Base-by-base conservation (phyloP, 345 rosid genomes). In the Linum tenue region DNA sequence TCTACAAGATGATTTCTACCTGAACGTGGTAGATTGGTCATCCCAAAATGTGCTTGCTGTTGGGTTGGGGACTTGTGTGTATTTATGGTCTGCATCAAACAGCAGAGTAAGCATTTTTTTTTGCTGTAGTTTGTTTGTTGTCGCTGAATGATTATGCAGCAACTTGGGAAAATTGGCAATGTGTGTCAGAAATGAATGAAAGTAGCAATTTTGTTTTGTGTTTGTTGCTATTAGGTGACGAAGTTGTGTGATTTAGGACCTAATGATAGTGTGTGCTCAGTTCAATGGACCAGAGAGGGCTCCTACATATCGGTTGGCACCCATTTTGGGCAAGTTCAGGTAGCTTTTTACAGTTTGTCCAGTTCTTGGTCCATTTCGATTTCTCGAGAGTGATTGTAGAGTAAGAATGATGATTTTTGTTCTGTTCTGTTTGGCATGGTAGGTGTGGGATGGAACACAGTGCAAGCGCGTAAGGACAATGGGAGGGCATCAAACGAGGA, bases 1-100 rank as follows among this genome's bases (percentile, higher is more conserved):
- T 0, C 84, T 94, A 63, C 99, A 94, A 79, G 99, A 94, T 78
- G 99, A 94, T 53, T 94, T 94, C 77, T 94, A 94, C 69, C 74
- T 90, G 85, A 94, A 94, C 72, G 86, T 94, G 22, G 97, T 94
- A 64, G 99, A 94, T 48, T 94, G 99, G 99, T 90, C 97, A 44
- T 91, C 97, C 4, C 99, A 94, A 80, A 90, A 94, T 82, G 87
- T 89, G 8, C 96, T 90, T 63, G 99, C 95, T 0, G 97, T 94
- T 36, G 97, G 97, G 48, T 81, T 94, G 77, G 97, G 97, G 39
- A 90, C 95, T 73, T 88, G 97, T 75, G 97, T 94, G 58, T 94
- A 94, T 81, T 74, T 94, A 51, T 90, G 99, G 99, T 82, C 89
- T 60, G 99, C 99, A 76, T 84, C 99, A 22, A 94, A 84, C 74